Conservation (phyloP, 371 early-diverging fungal species). For the Spraguea lophii region DNA sequence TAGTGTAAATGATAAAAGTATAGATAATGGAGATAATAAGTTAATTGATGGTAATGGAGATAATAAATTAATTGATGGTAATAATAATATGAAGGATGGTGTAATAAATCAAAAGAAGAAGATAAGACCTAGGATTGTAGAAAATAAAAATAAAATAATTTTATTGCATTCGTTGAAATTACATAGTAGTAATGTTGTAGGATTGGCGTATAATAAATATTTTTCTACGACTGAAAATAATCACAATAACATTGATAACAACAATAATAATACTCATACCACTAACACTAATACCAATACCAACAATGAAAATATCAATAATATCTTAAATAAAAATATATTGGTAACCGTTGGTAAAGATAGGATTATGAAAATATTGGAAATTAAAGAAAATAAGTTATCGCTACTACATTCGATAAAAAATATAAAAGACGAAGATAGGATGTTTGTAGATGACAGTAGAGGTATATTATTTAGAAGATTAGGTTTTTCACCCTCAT, state of each 20-base stretch:
- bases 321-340: too few relatives aligned
- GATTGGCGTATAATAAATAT: conserved; percentile 16
- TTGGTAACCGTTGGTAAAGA: conserved; percentile 31
- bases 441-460: conserved; percentile 8
- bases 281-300: too few relatives aligned
- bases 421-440: conserved; percentile 2
- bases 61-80: too few relatives aligned
- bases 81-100: too few relatives aligned
- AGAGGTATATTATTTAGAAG: conserved; percentile 29
- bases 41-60: neutral
- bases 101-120: too few relatives aligned
- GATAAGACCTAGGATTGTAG: too few relatives aligned
- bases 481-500: conserved; percentile 10
- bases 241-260: too few relatives aligned
- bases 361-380: conserved; percentile 22
- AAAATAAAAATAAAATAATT: too few relatives aligned
- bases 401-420: conserved; percentile 12
- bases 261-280: too few relatives aligned
- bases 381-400: conserved; percentile 2
- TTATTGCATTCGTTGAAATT: conserved; percentile 7
- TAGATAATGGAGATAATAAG: neutral
- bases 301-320: too few relatives aligned
- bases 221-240: too few relatives aligned
- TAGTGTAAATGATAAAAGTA: neutral
- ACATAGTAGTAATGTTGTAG: conserved; percentile 33